Evolutionary conservation across 1,139 yeast genomes (phyloP).

Genomic region (Entelexis paramagnoliae): DNA sequence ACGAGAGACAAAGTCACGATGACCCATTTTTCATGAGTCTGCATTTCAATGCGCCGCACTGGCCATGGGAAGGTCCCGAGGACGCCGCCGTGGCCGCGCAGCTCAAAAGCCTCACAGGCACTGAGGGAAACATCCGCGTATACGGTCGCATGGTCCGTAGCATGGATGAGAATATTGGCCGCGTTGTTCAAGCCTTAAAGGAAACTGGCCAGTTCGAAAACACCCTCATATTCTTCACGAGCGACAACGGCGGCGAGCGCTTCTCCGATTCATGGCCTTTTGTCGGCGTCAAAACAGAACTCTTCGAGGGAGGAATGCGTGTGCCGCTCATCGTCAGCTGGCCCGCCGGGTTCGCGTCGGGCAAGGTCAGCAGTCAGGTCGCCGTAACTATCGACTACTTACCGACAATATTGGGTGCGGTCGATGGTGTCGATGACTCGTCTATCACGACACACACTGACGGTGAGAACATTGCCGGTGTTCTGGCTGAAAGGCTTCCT

Average conservation of each 20-base stretch:
- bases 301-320: slow-evolving; percentile 24
- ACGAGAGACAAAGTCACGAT: not conserved
- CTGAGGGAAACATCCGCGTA: slow-evolving; percentile 21
- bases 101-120: slow-evolving; percentile 9
- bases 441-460: slow-evolving; percentile 7
- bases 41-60: slow-evolving; percentile 25
- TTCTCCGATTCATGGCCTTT: slow-evolving; percentile 23
- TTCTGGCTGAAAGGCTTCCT: slow-evolving; percentile 8
- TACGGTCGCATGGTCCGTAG: slow-evolving; percentile 23
- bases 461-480: slow-evolving; percentile 18
- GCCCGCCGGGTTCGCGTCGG: slow-evolving; percentile 16
- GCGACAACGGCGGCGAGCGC: slow-evolving; percentile 25
- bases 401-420: slow-evolving; percentile 22
- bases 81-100: slow-evolving; percentile 17
- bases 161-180: slow-evolving; percentile 21
- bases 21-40: slow-evolving; percentile 21
- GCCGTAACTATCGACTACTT: slow-evolving; percentile 21
- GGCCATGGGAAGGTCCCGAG: slow-evolving; percentile 26
- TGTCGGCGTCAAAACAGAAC: slow-evolving; percentile 23
- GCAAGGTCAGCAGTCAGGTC: slow-evolving; percentile 18
- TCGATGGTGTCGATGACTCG: slow-evolving; percentile 5
- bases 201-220: slow-evolving; percentile 19
- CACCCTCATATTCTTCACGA: slow-evolving; percentile 23
- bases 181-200: slow-evolving; percentile 16
- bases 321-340: slow-evolving; percentile 23